phyloP scores from a whole-genome alignment of 345 rosid genomes.

The Iberis pinnata region DNA sequence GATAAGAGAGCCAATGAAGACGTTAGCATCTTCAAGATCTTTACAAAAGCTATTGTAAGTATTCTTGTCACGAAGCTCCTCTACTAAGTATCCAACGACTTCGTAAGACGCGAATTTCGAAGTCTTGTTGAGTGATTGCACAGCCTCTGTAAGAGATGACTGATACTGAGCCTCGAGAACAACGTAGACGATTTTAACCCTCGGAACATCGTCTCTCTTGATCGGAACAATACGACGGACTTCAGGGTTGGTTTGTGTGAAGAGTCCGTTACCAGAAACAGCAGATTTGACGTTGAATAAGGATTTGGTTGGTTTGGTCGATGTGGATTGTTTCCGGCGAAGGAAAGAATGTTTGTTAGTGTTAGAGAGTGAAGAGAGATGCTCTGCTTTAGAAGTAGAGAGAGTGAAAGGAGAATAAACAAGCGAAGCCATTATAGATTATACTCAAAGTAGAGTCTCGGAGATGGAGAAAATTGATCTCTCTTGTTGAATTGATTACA shows the following conservation, averaged over 20 bases:
- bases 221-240: constrained; percentile 85
- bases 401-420: constrained; percentile 64
- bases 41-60: constrained; percentile 69
- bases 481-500: constrained; percentile 8
- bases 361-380: constrained; percentile 69
- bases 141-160: constrained; percentile 77
- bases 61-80: constrained; percentile 75
- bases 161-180: constrained; percentile 99
- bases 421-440: constrained; percentile 61
- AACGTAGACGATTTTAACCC: constrained; percentile 80
- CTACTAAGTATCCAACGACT: constrained; percentile 94
- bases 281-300: constrained; percentile 50
- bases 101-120: constrained; percentile 56
- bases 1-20: constrained; percentile 89
- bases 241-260: constrained; percentile 88
- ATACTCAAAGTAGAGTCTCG: constrained; percentile 10
- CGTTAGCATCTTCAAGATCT: constrained; percentile 83
- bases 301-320: constrained; percentile 33
- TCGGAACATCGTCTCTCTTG: constrained; percentile 56
- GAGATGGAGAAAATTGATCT: background rate
- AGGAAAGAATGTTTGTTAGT: constrained; percentile 61
- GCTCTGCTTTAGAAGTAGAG: constrained; percentile 55
- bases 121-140: constrained; percentile 57
- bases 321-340: constrained; percentile 34
- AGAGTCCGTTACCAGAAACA: constrained; percentile 78